Base-by-base conservation (phyloP, 371 early-diverging fungal species). In the Mucor velutinosus region DNA sequence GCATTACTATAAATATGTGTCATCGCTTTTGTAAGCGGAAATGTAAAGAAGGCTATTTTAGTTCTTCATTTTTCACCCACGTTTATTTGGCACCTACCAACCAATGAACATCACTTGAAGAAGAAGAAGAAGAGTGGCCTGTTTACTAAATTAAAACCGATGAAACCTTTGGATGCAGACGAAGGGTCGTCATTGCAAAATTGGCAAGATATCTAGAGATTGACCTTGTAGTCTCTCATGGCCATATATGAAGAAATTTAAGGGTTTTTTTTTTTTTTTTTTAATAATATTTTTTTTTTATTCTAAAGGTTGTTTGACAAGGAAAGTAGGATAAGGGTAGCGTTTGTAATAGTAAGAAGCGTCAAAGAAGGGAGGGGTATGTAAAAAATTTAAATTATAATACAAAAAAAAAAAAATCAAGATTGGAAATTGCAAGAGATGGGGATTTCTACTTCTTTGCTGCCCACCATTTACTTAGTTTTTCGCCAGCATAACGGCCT, bases 401-500 rank as follows among this genome's bases (percentile, higher is more conserved):
- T 32, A 57, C 30, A 57, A 29, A 19, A 19, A 25, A 0, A 55
- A 29, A 12, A 8, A 32, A 32, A 57, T 15, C 32, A 56, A n/a
- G 32, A 27, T 23, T 21, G 19, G 12, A 62, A 6, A 23, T 14
- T 37, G 17, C 41, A 53, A 33, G 15, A 32, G 58, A 35, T 55
- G 60, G 55, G 25, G 32, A 12, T 1, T n/a, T 32, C 60, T 76
- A 81, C 70, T 82, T 74, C 65, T 77, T 77, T 23, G 87, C 85
- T 29, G 70, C 53, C 82, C 84, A 81, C 86, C 89, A 85, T 70
- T 94, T 93, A 66, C 78, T 65, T 62, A 96, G 51, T 70, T 96
- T 96, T 61, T 82, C 87, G n/a, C 80, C 58, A 43, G 90, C 89
- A 80, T 98, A 98, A 17, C 80, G 76, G 10, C 84, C 69, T 6